Base-by-base conservation (phyloP, 1,139 yeast species). In the Blastobotrys arbuscula region DNA sequence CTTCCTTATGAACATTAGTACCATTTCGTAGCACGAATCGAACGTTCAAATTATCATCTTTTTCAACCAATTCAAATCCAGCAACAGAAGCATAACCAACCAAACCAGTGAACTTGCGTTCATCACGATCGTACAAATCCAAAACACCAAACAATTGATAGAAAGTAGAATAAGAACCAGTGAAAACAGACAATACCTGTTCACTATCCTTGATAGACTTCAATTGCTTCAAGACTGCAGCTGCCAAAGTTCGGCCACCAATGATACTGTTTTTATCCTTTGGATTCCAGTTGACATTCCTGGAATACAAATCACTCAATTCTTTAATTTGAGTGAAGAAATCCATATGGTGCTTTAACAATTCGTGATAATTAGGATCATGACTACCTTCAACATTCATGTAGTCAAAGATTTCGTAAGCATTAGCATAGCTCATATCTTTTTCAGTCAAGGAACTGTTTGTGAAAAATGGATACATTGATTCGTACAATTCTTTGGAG, bases 21-120 rank as follows among this genome's bases (percentile, higher is more conserved):
- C 76, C 77, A 51, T 73, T 73, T 51, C 67, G 67, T 63, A 71
- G 65, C 6, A 72, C 67, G 58, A 73, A 72, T 52, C 70, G 68
- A 19, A 73, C 74, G 48, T 52, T 68, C n/a, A 55, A 49, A 26
- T 59, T 59, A 50, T 55, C 52, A 48, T 60, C 56, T 45, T 46
- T 45, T 40, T 60, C 54, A 48, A 71, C 59, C 30, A 73, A 57
- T 49, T 73, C 77, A 58, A 70, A 72, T 9, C 71, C 75, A 42
- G 65, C 60, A 4, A 72, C 62, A 20, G 74, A 58, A 33, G 75
- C 76, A 54, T 73, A 73, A 46, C 68, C 66, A 52, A 75, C 74
- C 64, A 72, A 63, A 19, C 75, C 75, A 20, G 71, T 67, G 59
- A 72, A 73, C 19, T 31, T 47, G 50, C 67, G 59, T 30, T 59